Percentiles rank a stretch among this genome's conserved stretches.
Conservation (phyloP, 805 yeast genomes). For the Yamadazyma sp. region DNA sequence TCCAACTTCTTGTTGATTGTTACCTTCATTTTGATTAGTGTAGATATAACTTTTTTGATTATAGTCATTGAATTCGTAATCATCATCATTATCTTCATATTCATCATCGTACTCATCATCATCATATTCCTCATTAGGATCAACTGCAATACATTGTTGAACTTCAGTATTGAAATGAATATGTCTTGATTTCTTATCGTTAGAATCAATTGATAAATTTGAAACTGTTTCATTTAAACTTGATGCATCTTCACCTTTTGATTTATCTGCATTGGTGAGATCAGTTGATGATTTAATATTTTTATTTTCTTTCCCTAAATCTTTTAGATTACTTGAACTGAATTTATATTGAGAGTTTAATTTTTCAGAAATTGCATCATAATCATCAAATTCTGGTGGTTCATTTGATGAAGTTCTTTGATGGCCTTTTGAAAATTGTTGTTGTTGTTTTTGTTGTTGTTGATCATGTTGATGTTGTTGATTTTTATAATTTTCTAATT, state of each 20-base stretch:
- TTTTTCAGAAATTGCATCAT: slow-evolving; percentile 42
- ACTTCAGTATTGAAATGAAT: slow-evolving; percentile 94
- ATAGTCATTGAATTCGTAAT: slow-evolving; percentile 22
- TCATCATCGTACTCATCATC: slow-evolving; percentile 18
- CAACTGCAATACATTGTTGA: slow-evolving; percentile 86
- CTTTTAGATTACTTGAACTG: slow-evolving; percentile 13
- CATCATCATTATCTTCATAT: slow-evolving; percentile 18
- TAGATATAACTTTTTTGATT: slow-evolving; percentile 15
- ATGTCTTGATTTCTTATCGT: slow-evolving; percentile 46
- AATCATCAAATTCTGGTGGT: slow-evolving; percentile 41
- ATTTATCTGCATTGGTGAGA: neutral
- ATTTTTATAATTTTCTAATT: slow-evolving; percentile 7
- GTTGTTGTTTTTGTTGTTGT: slow-evolving; percentile 5
- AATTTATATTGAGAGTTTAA: slow-evolving; percentile 38
- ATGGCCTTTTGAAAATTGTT: slow-evolving; percentile 3
- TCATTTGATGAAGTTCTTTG: slow-evolving; percentile 18
- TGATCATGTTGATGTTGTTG: slow-evolving; percentile 9
- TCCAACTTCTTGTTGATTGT: slow-evolving; percentile 20
- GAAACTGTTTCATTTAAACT: neutral
- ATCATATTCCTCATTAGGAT: slow-evolving; percentile 36
- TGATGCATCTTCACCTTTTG: neutral
- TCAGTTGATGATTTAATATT: neutral
- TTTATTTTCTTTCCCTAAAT: neutral
- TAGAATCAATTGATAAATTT: slow-evolving; percentile 3
- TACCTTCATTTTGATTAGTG: slow-evolving; percentile 6